Evolutionary conservation across 306 rosid genomes (phyloP), one percentile per base, ranked within the genome.

Genomic region (Citrullus amarus): DNA sequence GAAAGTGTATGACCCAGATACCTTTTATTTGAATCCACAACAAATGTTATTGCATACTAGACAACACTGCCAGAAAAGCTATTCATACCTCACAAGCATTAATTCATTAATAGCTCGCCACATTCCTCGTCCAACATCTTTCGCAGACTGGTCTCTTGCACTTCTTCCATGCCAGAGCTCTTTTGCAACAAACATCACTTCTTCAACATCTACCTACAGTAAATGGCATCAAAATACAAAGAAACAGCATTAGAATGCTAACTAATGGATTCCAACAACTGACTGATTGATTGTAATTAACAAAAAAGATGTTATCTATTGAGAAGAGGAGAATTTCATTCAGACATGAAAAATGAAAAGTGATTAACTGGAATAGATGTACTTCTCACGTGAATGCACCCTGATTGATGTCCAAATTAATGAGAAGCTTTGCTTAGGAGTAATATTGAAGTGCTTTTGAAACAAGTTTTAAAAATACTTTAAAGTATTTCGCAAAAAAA

Each of bases 91-190:
- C 77, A 94, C 90, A 84, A 94, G 97, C 96, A 94, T 94, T 82
- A 94, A 86, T 83, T 90, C 98, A 80, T 94, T 94, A 62, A 92
- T 87, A 41, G 97, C 87, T 79, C 98, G 91, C 98, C 97, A 94
- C 95, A 94, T 90, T 81, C 95, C 95, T 62, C 97, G 95, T 59
- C 98, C 98, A 61, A 90, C 91, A 79, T 92, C 92, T 89, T 83
- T 92, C 22, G 80, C 87, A 67, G 56, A 77, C 75, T 83, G 88
- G 58, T 92, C 97, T 84, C 91, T 94, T 3, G 93, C 97, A 82
- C 97, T 92, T 85, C 96, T 87, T 85, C 98, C 97, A 36, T 88
- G 92, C 98, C 98, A 94, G 81, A 94, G 85, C 83, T 94, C 98
- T 89, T 94, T 94, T 63, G 82, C 89, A 77, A 94, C 77, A 81